A percentile compares a stretch with the other conserved stretches of the same genome.
These are phyloP conservation scores for Lasiodiplodia sp. DNA, from an alignment of 2,329 filamentous ascomycete genomes.

Conservation along the genomic window DNA sequence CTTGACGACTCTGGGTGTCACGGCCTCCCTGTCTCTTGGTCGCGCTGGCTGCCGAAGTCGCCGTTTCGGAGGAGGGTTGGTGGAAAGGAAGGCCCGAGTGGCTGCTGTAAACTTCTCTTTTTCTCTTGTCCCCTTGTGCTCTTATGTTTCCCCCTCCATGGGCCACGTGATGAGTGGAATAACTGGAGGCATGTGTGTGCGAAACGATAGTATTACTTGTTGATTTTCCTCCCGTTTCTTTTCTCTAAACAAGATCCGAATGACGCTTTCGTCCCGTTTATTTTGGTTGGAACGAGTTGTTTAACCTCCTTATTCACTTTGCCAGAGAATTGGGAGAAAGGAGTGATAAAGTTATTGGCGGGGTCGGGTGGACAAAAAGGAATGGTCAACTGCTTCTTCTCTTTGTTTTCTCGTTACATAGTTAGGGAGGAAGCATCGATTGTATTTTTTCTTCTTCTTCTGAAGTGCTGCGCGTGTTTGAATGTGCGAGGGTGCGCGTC, in stretches of 20 bases:
- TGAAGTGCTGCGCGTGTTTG: background rate
- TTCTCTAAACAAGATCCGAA: background rate
- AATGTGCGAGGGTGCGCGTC: background rate
- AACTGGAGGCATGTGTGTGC: background rate
- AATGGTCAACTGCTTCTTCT: background rate
- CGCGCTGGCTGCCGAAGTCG: background rate
- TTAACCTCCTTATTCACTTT: background rate
- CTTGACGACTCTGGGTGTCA: background rate
- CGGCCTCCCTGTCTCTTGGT: constrained; percentile 1
- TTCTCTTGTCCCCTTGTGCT: constrained; percentile 1
- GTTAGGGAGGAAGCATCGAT: background rate
- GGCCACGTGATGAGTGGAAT: background rate
- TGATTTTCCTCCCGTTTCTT: background rate
- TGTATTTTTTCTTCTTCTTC: background rate
- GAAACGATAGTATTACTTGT: background rate
- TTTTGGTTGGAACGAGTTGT: background rate
- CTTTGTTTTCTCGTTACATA: background rate
- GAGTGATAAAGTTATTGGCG: background rate
- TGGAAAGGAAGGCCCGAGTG: background rate
- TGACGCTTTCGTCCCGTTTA: background rate
- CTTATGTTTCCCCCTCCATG: background rate
- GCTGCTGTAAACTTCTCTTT: constrained; percentile 7
- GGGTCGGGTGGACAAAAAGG: background rate
- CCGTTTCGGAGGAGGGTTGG: background rate
- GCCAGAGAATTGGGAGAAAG: background rate